A percentile compares a stretch with the other conserved stretches of the same genome.
Conservation (phyloP, 768 basidiomycete genomes). For the Kwoniella pini region DNA sequence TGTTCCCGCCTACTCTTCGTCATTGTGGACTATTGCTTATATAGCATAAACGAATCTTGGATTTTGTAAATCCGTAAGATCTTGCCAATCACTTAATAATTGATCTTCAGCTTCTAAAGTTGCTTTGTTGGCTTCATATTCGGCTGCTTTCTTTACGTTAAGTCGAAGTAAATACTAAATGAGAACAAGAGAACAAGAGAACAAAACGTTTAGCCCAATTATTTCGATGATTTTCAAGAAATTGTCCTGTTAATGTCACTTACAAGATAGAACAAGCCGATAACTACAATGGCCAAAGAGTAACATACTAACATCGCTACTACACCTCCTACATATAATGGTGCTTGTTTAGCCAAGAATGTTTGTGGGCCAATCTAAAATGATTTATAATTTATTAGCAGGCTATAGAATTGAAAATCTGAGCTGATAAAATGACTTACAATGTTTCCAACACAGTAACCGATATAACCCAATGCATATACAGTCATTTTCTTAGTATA, state of each 20-base stretch:
- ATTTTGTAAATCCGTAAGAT: constrained; percentile 33
- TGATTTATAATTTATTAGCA: neutral
- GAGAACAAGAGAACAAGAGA: neutral
- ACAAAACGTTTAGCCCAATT: neutral
- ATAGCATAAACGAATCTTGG: constrained; percentile 22
- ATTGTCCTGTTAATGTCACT: no score
- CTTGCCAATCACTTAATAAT: constrained; percentile 28
- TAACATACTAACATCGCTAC: constrained; percentile 34
- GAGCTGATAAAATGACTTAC: neutral
- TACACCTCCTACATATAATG: constrained; percentile 29
- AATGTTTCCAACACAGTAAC: constrained; percentile 31
- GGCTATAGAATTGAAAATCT: neutral
- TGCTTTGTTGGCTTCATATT: constrained; percentile 18
- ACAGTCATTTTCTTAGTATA: constrained; percentile 38
- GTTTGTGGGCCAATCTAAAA: constrained; percentile 10
- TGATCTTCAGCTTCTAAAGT: constrained; percentile 14
- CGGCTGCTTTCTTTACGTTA: constrained; percentile 24
- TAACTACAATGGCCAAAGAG: neutral
- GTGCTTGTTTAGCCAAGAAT: constrained; percentile 36
- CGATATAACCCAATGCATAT: constrained; percentile 35
- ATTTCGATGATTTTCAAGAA: neutral
- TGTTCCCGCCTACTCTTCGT: no score
- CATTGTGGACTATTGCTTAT: neutral
- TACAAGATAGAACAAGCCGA: constrained; percentile 5
- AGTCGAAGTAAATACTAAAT: constrained; percentile 9